Base-by-base conservation (phyloP, 352 stramenopile species). In the Pythium phragmiticola region DNA sequence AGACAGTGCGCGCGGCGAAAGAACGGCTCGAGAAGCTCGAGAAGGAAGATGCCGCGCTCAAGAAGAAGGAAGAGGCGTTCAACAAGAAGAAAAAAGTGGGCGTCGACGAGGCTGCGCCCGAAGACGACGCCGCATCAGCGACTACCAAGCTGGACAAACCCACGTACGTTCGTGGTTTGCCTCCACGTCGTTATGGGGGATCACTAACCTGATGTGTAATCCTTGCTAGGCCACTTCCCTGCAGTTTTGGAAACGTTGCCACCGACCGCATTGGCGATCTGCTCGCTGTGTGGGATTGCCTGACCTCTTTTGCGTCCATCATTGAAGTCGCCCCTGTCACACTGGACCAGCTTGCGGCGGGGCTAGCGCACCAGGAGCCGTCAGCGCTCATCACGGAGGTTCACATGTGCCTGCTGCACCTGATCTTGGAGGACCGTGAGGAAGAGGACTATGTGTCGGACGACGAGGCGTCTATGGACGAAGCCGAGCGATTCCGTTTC, bases 361-460 rank as follows among this genome's bases (percentile, higher is more conserved):
- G 80, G 0, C 49, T 96, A 0, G 66, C 51, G 11, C 66, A 87
- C 36, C 30, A 66, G 0, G 76, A 82, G 42, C 54, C 78, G 50
- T 87, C 81, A 0, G 33, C 66, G 2, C 68, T 96, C 19, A 47
- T 92, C 12, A 87, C 80, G 3, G 85, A 96, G 54, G 69, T 96
- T 9, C 87, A 96, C 65, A 84, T 96, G 87, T 91, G 82, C 34
- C 68, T 96, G 14, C 63, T 96, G n/a, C 79, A 92, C 45, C 69
- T 90, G 7, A 80, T 95, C 28, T 64, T 95, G 6, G 84, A 89
- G 49, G 84, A 93, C 63, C 74, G 77, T 37, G 86, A 94, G 57
- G 85, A 92, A 51, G 87, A 94, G n/a, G 82, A 93, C 52, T 92
- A 93, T 59, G 68, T 91, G 39, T 93, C 85, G 2, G 87, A 96